phyloP scores from a whole-genome alignment of 2,329 filamentous ascomycete genomes.

The Ascocoryne sarcoides region DNA sequence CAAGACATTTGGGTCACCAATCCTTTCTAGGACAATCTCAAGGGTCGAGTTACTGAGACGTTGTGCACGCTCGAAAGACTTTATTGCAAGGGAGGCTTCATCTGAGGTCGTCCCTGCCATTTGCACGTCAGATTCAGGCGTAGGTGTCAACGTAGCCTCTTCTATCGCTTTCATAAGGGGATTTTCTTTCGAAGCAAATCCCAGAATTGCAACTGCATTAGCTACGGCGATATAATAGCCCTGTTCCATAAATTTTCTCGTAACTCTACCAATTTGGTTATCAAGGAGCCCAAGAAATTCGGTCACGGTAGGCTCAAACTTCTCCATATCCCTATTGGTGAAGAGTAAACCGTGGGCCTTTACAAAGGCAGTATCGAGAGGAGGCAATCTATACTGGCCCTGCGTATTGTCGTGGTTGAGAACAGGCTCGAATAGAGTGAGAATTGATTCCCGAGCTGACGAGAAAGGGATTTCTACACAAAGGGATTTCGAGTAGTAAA shows the following conservation, averaged over 20 bases:
- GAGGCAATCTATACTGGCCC: conserved; percentile 30
- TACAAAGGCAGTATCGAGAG: conserved; percentile 53
- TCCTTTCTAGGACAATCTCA: conserved; percentile 17
- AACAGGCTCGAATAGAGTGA: conserved; percentile 58
- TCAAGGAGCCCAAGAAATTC: conserved; percentile 48
- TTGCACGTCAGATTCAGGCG: conserved; percentile 1
- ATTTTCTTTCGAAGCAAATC: conserved; percentile 25
- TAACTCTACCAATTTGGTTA: conserved; percentile 45
- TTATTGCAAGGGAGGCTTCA: not conserved
- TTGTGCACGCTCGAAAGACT: conserved; percentile 17
- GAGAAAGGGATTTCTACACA: conserved; percentile 49
- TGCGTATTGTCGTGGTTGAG: conserved; percentile 32
- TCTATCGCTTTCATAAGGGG: conserved; percentile 19
- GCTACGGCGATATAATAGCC: conserved; percentile 49
- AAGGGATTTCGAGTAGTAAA: conserved; percentile 62
- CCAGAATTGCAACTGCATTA: conserved; percentile 25
- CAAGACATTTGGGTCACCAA: conserved; percentile 24
- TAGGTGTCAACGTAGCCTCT: not conserved
- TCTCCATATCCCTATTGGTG: conserved; percentile 38
- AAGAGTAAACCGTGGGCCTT: conserved; percentile 58
- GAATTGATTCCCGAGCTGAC: conserved; percentile 60
- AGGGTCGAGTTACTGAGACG: conserved; percentile 16
- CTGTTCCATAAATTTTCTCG: conserved; percentile 36
- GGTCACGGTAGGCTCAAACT: conserved; percentile 35
- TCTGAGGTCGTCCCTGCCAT: conserved; percentile 1